Base-by-base conservation (phyloP, 768 basidiomycete species). In the Russula virescens region DNA sequence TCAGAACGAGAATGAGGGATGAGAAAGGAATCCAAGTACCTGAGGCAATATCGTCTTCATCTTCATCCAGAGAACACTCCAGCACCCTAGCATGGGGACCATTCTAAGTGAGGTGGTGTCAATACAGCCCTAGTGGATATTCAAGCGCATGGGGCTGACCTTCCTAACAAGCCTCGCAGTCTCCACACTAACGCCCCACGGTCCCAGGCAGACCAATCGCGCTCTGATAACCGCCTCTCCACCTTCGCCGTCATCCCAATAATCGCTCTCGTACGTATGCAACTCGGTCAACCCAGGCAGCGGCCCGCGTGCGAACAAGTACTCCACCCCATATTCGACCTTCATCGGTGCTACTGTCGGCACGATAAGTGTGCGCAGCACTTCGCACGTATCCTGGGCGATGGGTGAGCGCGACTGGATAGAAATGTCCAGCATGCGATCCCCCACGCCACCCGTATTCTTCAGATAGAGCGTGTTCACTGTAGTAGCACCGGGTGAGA, bases 391-490 rank as follows among this genome's bases (percentile, higher is more conserved):
- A 28, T 77, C 71, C 21, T 61, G 58, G 0, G 68, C 62, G 6
- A 68, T 54, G 1, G 67, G 58, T 26, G 80, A 70, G 25, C 76
- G 77, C 10, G 91, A 87, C 60, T 86, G 87, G 40, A 95, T 75
- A 0, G 92, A 94, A 40, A 96, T 76, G 70, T 97, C 94, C 58
- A 97, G 73, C 48, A 84, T 79, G 48, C 93, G 82, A 56, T 89
- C 83, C 2, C 89, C 91, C 1, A 82, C 75, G 1, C 80, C 81
- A 16, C 91, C 87, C 0, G 79, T 77, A 67, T 81, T 85, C 45
- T 77, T 73, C 40, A 96, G 76, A 68, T 80, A 77, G 42, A 98
- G 70, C 10, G 83, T 86, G 71, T 88, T 91, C 52, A 78, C 66
- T 3, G 76, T 76, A 40, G 77, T 82, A 1, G 76, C 78, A 1